phyloP scores from a whole-genome alignment of 2,329 filamentous ascomycete species.

The Paraphoma sp. region DNA sequence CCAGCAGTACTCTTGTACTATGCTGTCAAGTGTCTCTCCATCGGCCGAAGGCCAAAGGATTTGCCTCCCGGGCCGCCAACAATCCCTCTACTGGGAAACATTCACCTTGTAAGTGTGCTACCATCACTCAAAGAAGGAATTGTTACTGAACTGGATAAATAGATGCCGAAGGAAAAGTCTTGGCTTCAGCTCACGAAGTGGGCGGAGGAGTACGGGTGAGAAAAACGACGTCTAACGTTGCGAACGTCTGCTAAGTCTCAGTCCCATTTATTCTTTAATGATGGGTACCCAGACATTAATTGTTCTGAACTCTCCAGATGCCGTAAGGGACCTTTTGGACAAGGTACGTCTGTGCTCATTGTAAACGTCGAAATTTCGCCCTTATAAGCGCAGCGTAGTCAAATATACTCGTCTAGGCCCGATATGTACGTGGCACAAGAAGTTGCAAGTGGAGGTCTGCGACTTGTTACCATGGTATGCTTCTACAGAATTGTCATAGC shows the following conservation, averaged over 20 bases:
- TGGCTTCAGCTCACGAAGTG: background rate
- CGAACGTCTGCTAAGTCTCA: background rate
- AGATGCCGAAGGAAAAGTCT: background rate
- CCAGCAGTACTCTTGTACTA: background rate
- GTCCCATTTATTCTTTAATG: background rate
- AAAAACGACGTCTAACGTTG: background rate
- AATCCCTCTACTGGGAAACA: background rate
- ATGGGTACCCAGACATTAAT: background rate
- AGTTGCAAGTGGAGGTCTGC: constrained; percentile 16
- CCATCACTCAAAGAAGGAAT: too few species aligned
- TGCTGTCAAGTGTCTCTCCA: background rate
- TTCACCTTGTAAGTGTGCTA: background rate
- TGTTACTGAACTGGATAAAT: too few species aligned
- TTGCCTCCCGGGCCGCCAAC: background rate
- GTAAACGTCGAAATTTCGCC: background rate
- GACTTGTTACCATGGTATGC: constrained; percentile 24
- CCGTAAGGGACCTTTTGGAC: background rate
- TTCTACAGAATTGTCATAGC: background rate
- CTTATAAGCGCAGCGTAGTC: background rate
- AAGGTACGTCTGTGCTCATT: background rate
- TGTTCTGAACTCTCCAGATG: background rate
- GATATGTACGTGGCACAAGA: constrained; percentile 49
- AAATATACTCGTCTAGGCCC: constrained; percentile 57
- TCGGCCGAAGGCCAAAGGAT: background rate
- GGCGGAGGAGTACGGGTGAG: background rate